Base-by-base conservation (phyloP, 2,329 filamentous ascomycete genomes). In the Alternaria gansuensis region DNA sequence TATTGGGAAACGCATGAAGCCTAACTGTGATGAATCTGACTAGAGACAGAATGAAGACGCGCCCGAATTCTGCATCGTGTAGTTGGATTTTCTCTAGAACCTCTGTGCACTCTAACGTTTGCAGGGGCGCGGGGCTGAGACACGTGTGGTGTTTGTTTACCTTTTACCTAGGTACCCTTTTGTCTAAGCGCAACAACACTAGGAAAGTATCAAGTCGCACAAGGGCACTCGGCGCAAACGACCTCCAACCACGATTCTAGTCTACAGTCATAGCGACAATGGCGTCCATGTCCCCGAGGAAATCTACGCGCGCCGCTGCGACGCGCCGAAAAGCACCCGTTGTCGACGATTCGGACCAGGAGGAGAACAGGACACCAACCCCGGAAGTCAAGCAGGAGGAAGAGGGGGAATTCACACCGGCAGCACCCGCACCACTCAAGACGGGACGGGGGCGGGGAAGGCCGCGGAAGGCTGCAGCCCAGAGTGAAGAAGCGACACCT, bases 401-500 rank as follows among this genome's bases (percentile, higher is more conserved):
- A 64, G 90, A 93, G 46, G 91, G 93, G 49, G 91, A 96, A 49
- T 95, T 93, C 71, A 90, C 90, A 43, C 92, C 92, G 2, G 90
- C 90, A 13, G 36, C 36, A 39, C 85, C 90, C 2, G 90, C 89
- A 46, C 85, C 89, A 1, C 82, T 85, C 54, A 84, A 84, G 59
- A 82, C 81, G 45, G 85, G 82, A 31, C 82, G 51, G 82, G 72
- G 84, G 64, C 85, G 88, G 60, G 82, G 85, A 52, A 82, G 85
- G n/a, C 81, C 85, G 63, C 80, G 83, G 41, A 75, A 74, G 53
- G 58, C 64, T 31, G 60, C 54, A 41, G 66, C 63, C 28, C 79
- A 81, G 5, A 71, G 59, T 21, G 65, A 63, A 33, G 53, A 63
- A 56, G 78, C 84, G 7, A 82, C 85, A 24, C 82, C 80, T 23